Evolutionary conservation across 2,329 filamentous ascomycete genomes (phyloP).

Genomic region (Neofusicoccum kwambonambiense): DNA sequence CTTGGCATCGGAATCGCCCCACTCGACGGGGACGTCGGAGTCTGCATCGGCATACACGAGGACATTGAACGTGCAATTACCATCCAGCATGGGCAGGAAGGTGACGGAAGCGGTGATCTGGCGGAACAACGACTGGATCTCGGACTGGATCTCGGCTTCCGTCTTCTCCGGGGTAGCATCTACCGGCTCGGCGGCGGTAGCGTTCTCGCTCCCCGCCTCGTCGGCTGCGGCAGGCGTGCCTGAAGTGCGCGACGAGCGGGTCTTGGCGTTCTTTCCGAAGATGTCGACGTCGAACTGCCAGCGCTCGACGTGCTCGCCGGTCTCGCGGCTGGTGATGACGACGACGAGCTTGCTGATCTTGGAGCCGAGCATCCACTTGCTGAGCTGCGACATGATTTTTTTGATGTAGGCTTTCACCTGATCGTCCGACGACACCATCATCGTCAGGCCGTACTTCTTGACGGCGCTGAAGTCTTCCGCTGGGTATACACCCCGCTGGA

Average conservation of each 20-base stretch:
- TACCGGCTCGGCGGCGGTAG: constrained; percentile 25
- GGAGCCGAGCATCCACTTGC: constrained; percentile 95
- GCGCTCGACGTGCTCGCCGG: constrained; percentile 89
- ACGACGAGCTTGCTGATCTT: constrained; percentile 98
- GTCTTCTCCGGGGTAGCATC: constrained; percentile 65
- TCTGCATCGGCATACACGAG: constrained; percentile 96
- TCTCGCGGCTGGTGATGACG: constrained; percentile 95
- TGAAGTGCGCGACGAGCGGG: background rate
- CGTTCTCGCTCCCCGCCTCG: constrained; percentile 69
- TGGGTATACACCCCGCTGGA: constrained; percentile 80
- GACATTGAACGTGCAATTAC: constrained; percentile 98
- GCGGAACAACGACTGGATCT: constrained; percentile 95
- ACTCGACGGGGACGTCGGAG: constrained; percentile 94
- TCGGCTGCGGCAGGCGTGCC: background rate
- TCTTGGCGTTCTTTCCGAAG: constrained; percentile 21
- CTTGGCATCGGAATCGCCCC: constrained; percentile 97
- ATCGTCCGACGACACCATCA: constrained; percentile 93
- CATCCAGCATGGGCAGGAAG: constrained; percentile 88
- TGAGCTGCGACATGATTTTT: constrained; percentile 97
- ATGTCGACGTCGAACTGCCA: constrained; percentile 89
- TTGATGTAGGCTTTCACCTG: constrained; percentile 99
- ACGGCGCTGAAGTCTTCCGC: constrained; percentile 96
- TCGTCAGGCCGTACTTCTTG: constrained; percentile 99
- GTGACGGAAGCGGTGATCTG: constrained; percentile 98
- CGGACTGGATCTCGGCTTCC: constrained; percentile 88